Evolutionary conservation across 306 rosid genomes (phyloP).

Genomic region (Pyrus pyrifolia): DNA sequence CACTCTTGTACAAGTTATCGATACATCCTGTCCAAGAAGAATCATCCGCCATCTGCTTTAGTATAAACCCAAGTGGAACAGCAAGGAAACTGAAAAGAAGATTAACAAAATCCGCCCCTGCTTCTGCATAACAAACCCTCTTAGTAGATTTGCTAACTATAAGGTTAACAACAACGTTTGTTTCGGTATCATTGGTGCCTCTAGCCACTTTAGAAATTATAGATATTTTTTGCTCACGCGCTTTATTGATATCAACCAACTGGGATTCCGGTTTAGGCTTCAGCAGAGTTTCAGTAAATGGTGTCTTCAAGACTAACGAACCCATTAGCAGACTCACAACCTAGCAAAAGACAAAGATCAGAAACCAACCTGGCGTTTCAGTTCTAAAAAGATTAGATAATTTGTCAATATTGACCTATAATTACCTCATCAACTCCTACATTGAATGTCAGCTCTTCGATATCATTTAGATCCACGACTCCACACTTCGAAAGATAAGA

Average conservation of each 20-base stretch:
- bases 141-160: slow-evolving; percentile 7
- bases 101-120: neutral
- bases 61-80: neutral
- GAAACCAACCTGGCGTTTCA: neutral
- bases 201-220: no score
- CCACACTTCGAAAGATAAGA: neutral
- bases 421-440: slow-evolving; percentile 5
- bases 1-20: slow-evolving; percentile 2
- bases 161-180: neutral
- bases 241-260: neutral
- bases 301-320: slow-evolving; percentile 2
- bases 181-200: neutral
- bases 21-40: slow-evolving; percentile 3
- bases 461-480: neutral
- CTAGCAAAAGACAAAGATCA: neutral
- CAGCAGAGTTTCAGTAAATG: slow-evolving; percentile 2
- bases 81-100: slow-evolving; percentile 9
- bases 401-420: no score
- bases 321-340: neutral
- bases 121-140: slow-evolving; percentile 12
- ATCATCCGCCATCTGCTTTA: neutral
- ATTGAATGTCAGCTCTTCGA: neutral
- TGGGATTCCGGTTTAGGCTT: neutral
- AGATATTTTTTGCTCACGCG: no score
- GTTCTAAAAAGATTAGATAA: no score